Base-by-base conservation (phyloP, 2,329 filamentous ascomycete genomes). In the Fusarium goolgardi region DNA sequence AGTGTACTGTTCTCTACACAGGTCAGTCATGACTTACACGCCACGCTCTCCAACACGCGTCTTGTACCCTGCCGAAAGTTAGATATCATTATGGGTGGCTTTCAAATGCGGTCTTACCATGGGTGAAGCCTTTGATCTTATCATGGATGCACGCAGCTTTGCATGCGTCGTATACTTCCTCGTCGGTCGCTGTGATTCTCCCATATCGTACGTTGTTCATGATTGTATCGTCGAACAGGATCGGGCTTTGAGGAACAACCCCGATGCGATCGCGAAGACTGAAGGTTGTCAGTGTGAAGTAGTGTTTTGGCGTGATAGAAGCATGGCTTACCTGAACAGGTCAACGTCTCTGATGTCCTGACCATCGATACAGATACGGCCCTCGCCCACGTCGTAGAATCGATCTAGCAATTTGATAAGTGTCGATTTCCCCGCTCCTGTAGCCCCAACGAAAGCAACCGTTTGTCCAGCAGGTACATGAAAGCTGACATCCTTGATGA, bases 141-240 rank as follows among this genome's bases (percentile, higher is more conserved):
- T 88, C 85, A 69, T 88, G 86, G 27, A 88, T 85, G 52, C 82
- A 83, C 21, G 86, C 86, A 4, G 85, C 85, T 55, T 80, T 80
- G 74, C 85, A 87, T 11, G 86, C 85, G 29, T 83, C 82, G 60
- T 80, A 81, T 0, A 88, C 84, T 50, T 88, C 85, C 21, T 85
- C 83, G 49, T 87, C 84, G 1, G 81, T 83, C 9, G 86, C 86
- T 4, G 79, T 81, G 20, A 86, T 82, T 55, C 80, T 83, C 20
- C 84, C 85, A 66, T 88, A 88, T 32, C 83, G 82, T 31, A 88
- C 81, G 61, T 88, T 88, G 78, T 86, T 86, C 78, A 87, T 83
- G 63, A 88, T 81, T 3, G 85, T 86, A 67, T 86, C 84, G 67
- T 88, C 83, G 67, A 88, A 88, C 4, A 88, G 75, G 12, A 86